These are phyloP conservation scores for Dispira simplex DNA, from an alignment of 192 early-diverging fungal genomes.

Conservation along the genomic window DNA sequence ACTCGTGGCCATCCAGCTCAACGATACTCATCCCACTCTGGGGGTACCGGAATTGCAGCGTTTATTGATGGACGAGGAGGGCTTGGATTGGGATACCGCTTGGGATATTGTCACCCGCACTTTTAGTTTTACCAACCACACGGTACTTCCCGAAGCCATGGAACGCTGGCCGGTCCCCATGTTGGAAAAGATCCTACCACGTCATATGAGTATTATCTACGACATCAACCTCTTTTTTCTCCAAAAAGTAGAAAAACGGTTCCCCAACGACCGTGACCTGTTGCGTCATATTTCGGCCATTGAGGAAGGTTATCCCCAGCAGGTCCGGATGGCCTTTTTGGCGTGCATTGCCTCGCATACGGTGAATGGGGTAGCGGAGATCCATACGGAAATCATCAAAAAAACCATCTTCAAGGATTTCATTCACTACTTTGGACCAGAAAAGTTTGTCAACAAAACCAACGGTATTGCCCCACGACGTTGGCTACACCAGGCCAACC, in stretches of 20 bases:
- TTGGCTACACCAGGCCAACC: constrained; percentile 96
- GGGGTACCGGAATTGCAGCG: constrained; percentile 89
- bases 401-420: constrained; percentile 81
- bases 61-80: constrained; percentile 83
- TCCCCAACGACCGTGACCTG: constrained; percentile 74
- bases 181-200: constrained; percentile 80
- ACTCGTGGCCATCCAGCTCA: constrained; percentile 92
- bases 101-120: constrained; percentile 82
- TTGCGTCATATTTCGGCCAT: constrained; percentile 85
- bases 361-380: constrained; percentile 91
- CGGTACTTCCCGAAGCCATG: constrained; percentile 94
- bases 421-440: constrained; percentile 67
- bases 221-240: constrained; percentile 98
- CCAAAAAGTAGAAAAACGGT: constrained; percentile 78
- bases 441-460: constrained; percentile 93
- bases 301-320: constrained; percentile 82
- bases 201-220: constrained; percentile 98
- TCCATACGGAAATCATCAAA: constrained; percentile 72
- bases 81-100: constrained; percentile 83
- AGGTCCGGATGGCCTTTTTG: constrained; percentile 94
- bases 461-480: constrained; percentile 95
- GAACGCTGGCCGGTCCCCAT: constrained; percentile 96
- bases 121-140: constrained; percentile 99
- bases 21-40: constrained; percentile 95
- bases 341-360: constrained; percentile 88